phyloP scores from a whole-genome alignment of 2,329 filamentous ascomycete genomes.

The Claviceps pazoutovae region DNA sequence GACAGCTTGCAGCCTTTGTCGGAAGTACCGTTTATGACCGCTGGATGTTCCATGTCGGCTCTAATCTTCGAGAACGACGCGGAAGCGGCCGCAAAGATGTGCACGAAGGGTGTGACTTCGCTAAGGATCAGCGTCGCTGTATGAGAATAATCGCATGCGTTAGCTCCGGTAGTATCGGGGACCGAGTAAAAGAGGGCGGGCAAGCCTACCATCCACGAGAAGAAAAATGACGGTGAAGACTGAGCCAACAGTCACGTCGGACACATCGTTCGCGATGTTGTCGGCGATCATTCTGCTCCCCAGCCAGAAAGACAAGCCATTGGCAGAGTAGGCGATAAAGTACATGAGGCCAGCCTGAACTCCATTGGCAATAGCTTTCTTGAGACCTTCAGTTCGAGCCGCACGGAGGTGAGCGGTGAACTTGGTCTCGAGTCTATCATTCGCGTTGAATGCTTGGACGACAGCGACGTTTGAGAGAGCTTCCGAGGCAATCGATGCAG shows the following conservation, averaged over 20 bases:
- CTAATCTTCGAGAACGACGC: constrained; percentile 39
- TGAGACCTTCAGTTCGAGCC: constrained; percentile 34
- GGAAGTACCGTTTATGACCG: constrained; percentile 24
- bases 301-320: constrained; percentile 53
- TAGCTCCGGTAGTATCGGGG: not conserved
- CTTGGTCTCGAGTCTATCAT: constrained; percentile 30
- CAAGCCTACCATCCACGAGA: constrained; percentile 31
- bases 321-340: constrained; percentile 51
- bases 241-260: constrained; percentile 29
- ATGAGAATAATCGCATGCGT: not conserved
- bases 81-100: constrained; percentile 40
- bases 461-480: constrained; percentile 33
- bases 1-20: constrained; percentile 20
- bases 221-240: constrained; percentile 42
- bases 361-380: constrained; percentile 41
- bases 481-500: constrained; percentile 41
- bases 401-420: constrained; percentile 27
- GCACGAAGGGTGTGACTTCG: constrained; percentile 43
- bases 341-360: constrained; percentile 49
- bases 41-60: constrained; percentile 36
- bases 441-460: constrained; percentile 34
- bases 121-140: constrained; percentile 28
- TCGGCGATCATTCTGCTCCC: constrained; percentile 31
- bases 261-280: constrained; percentile 15
- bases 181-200: not conserved